Conservation (phyloP, 2,329 filamentous ascomycete genomes). For the Ophiostoma populinum region DNA sequence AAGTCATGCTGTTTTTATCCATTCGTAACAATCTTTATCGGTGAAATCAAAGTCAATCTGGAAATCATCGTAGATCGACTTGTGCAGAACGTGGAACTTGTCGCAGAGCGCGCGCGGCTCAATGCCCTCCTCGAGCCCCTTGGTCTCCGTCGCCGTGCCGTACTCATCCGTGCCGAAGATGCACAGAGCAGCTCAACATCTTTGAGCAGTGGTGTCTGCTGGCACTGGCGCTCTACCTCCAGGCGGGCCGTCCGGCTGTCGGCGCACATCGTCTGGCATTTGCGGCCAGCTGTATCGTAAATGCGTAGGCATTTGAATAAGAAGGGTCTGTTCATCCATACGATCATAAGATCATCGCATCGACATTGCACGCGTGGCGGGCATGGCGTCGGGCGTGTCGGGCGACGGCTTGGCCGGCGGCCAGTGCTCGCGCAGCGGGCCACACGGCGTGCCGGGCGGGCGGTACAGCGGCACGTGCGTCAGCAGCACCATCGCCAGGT, state of each 20-base stretch:
- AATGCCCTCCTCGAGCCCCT: constrained; percentile 73
- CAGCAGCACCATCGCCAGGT: constrained; percentile 75
- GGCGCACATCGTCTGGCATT: no score
- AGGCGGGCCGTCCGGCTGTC: no score
- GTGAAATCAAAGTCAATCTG: constrained; percentile 82
- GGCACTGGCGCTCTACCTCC: no score
- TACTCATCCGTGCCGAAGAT: constrained; percentile 57
- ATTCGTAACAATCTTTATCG: no score
- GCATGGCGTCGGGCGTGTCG: constrained; percentile 20
- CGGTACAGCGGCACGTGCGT: constrained; percentile 86
- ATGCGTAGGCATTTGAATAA: no score
- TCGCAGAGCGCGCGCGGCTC: constrained; percentile 66
- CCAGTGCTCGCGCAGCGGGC: constrained; percentile 68
- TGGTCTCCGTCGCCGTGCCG: constrained; percentile 88
- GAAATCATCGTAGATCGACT: constrained; percentile 91
- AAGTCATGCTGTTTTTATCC: no score
- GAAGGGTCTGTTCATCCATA: no score
- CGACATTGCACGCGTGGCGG: no score
- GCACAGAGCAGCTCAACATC: no score
- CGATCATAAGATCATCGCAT: no score
- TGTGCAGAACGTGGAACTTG: constrained; percentile 81
- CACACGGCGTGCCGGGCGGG: constrained; percentile 67
- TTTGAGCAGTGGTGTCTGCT: no score
- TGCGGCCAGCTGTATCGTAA: no score
- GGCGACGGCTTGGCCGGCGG: constrained; percentile 46